Conservation (phyloP, 2,329 filamentous ascomycete species). For the Verticillium dahliae region DNA sequence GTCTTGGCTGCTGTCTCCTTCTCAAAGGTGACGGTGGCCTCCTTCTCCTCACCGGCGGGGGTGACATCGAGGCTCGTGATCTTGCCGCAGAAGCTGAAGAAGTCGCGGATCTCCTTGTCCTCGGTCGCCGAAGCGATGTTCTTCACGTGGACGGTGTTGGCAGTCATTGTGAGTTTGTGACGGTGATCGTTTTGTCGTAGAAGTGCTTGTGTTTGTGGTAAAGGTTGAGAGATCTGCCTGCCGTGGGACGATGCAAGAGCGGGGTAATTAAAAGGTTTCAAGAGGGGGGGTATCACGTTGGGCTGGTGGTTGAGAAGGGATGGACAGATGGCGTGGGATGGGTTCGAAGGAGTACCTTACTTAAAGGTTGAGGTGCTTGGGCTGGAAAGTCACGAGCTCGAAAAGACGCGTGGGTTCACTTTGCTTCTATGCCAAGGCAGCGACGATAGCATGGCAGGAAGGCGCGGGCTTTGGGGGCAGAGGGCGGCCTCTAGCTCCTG, state of each 20-base stretch:
- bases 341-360: background rate
- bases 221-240: constrained; percentile 2
- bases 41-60: constrained; percentile 61
- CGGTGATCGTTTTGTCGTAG: background rate
- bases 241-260: constrained; percentile 5
- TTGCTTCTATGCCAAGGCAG: constrained; percentile 1
- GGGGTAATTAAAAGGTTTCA: background rate
- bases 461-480: background rate
- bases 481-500: background rate
- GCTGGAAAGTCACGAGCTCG: background rate
- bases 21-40: constrained; percentile 91
- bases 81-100: constrained; percentile 97
- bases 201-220: background rate
- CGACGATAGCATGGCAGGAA: background rate
- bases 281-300: background rate
- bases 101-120: constrained; percentile 89
- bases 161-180: constrained; percentile 41
- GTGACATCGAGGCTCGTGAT: constrained; percentile 78
- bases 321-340: background rate
- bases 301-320: background rate
- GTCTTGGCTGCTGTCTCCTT: constrained; percentile 97
- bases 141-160: constrained; percentile 72
- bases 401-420: background rate
- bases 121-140: constrained; percentile 78
- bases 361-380: background rate